phyloP scores from a whole-genome alignment of 768 basidiomycete genomes.

The Boletellus ananiceps region DNA sequence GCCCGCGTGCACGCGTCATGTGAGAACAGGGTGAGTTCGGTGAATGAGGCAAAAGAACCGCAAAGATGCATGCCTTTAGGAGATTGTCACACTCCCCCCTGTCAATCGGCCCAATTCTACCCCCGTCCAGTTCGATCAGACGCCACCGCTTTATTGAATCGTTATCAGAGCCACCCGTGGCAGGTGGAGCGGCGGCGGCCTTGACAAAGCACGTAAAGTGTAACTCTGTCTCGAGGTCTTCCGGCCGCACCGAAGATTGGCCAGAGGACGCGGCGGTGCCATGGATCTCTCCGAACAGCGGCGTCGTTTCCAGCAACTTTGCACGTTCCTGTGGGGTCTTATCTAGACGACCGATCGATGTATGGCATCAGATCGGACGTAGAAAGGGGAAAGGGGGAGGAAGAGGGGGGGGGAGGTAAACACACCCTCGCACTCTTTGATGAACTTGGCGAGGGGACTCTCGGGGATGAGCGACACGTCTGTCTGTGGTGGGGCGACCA shows the following conservation, averaged over 20 bases:
- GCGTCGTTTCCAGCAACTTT: slow-evolving; percentile 65
- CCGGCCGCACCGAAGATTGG: slow-evolving; percentile 57
- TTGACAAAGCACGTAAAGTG: slow-evolving; percentile 88
- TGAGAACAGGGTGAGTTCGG: too few species aligned
- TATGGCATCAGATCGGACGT: neutral
- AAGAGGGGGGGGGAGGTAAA: neutral
- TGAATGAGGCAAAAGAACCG: too few species aligned
- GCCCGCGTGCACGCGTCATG: neutral
- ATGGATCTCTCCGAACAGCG: slow-evolving; percentile 77
- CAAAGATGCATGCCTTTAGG: slow-evolving; percentile 40
- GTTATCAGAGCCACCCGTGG: slow-evolving; percentile 4
- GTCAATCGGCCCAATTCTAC: slow-evolving; percentile 75
- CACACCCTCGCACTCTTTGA: slow-evolving; percentile 57
- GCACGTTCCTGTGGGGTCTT: slow-evolving; percentile 73
- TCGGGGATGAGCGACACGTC: slow-evolving; percentile 50
- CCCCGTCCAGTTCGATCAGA: slow-evolving; percentile 82
- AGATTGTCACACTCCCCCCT: slow-evolving; percentile 60
- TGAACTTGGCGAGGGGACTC: slow-evolving; percentile 63
- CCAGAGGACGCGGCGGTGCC: slow-evolving; percentile 62
- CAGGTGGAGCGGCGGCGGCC: slow-evolving; percentile 43
- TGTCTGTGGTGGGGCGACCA: slow-evolving; percentile 36
- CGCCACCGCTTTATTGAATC: slow-evolving; percentile 34
- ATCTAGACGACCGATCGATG: slow-evolving; percentile 34
- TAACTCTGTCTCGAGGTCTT: slow-evolving; percentile 63
- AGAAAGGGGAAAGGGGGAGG: neutral